phyloP scores from a whole-genome alignment of 2,329 filamentous ascomycete genomes.

The Sarocladium strictum region DNA sequence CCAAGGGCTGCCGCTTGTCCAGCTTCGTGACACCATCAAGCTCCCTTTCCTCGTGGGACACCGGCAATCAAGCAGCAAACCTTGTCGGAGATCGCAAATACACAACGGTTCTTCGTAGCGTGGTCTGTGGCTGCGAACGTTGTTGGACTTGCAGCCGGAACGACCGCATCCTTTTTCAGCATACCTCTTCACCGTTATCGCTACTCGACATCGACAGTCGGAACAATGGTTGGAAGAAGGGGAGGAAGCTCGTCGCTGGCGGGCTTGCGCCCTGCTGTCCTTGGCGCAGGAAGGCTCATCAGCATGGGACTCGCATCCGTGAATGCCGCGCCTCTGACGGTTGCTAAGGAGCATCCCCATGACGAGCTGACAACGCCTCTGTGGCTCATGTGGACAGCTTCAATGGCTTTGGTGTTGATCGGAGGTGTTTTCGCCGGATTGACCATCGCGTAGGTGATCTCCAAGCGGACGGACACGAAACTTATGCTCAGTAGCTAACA shows the following conservation, averaged over 20 bases:
- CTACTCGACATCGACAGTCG: neutral
- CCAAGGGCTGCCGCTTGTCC: too few species aligned
- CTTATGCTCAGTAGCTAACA: slow-evolving; percentile 11
- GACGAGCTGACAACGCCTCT: slow-evolving; percentile 57
- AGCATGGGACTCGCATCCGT: slow-evolving; percentile 43
- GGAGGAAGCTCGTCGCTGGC: slow-evolving; percentile 20
- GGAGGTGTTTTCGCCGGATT: slow-evolving; percentile 93
- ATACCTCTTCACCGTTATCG: neutral
- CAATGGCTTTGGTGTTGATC: slow-evolving; percentile 73
- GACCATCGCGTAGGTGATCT: slow-evolving; percentile 67
- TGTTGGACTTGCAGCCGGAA: too few species aligned
- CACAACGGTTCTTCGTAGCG: too few species aligned
- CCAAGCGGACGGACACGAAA: neutral
- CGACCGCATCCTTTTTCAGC: neutral
- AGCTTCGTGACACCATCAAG: too few species aligned
- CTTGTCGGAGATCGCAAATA: too few species aligned
- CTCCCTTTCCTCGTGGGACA: too few species aligned
- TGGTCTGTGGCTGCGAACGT: too few species aligned
- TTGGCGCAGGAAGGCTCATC: slow-evolving; percentile 46
- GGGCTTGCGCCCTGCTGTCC: slow-evolving; percentile 39
- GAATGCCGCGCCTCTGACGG: slow-evolving; percentile 38
- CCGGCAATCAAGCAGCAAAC: too few species aligned
- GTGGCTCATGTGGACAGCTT: slow-evolving; percentile 77
- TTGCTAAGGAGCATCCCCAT: slow-evolving; percentile 35
- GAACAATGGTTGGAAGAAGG: neutral